Base-by-base conservation (phyloP, 2,329 filamentous ascomycete genomes). In the Tolypocladium tundrense region DNA sequence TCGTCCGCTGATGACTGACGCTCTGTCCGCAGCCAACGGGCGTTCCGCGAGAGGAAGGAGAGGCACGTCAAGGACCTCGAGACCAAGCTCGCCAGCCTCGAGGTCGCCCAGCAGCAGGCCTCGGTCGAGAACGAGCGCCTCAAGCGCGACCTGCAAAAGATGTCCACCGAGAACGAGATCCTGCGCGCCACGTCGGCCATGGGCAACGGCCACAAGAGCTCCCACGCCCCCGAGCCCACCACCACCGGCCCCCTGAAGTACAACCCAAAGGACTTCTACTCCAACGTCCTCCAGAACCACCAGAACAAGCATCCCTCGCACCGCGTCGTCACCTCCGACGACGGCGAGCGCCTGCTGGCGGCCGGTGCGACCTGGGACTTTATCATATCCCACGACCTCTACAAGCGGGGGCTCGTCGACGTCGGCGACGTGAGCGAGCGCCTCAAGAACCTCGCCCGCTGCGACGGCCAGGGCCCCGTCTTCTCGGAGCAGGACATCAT, bases 1-100 rank as follows among this genome's bases (percentile, higher is more conserved):
- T 54, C 21, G 35, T 40, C 53, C 2, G n/a, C n/a, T 31, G n/a
- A 54, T 3, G 2, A 19, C 16, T 58, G 35, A 59, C 42, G 21
- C 19, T 10, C 10, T 37, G 35, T n/a, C 21, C 41, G 35, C 62
- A 97, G 93, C 53, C 94, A 97, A 80, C 88, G 93, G 66, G 93
- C 94, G 39, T 97, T 97, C 72, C 90, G 93, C 60, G 93, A 97
- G 73, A 88, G 93, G 65, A 97, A 97, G 73, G 93, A 97, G 72
- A 88, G 87, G 59, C 92, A 96, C 68, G 91, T 97, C 61, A 92
- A 92, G 71, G 91, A 97, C 60, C 86, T 97, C 31, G 92, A 97
- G 73, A 83, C 85, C 58, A 94, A 96, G 70, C 85, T 97, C 35
- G 87, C 84, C 54, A 80, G 78, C 54, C 84, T 97, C 39, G 88